Percentiles rank a stretch among this genome's conserved stretches.
Evolutionary conservation across 768 basidiomycete species (phyloP).

Genomic region (Mycena kentingensis): DNA sequence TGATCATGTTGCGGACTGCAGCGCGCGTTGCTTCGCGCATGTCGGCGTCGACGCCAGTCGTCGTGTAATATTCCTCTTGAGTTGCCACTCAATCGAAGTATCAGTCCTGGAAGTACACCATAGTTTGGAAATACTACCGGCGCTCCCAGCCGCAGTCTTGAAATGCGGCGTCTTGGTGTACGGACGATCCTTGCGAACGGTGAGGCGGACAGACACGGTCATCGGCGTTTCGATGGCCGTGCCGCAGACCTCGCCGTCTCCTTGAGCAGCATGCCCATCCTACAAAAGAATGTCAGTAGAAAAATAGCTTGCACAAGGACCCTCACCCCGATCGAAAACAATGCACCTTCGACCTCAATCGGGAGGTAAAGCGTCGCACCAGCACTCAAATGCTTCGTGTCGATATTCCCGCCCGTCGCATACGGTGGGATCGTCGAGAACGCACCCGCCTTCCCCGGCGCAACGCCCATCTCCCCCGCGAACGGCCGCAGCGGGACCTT

Average conservation of each 20-base stretch:
- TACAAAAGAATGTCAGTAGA: constrained; percentile 22
- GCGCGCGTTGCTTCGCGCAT: constrained; percentile 55
- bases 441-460: constrained; percentile 48
- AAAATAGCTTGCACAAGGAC: background rate
- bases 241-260: constrained; percentile 62
- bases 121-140: background rate
- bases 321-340: constrained; percentile 62
- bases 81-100: background rate
- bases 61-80: constrained; percentile 52
- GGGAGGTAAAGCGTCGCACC: constrained; percentile 62
- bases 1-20: constrained; percentile 62
- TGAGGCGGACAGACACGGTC: constrained; percentile 54
- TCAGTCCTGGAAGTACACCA: background rate
- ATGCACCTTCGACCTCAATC: constrained; percentile 57
- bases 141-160: constrained; percentile 33
- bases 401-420: constrained; percentile 61
- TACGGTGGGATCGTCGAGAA: constrained; percentile 68
- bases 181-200: constrained; percentile 56
- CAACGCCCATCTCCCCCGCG: constrained; percentile 68
- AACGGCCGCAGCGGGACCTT: constrained; percentile 57
- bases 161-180: constrained; percentile 65
- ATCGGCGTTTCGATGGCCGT: constrained; percentile 68
- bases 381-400: constrained; percentile 56
- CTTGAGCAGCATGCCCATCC: constrained; percentile 71
- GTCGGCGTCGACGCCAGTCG: constrained; percentile 59